Evolutionary conservation across 1,284 basidiomycete genomes (phyloP).

Genomic region (Tilletia caries): DNA sequence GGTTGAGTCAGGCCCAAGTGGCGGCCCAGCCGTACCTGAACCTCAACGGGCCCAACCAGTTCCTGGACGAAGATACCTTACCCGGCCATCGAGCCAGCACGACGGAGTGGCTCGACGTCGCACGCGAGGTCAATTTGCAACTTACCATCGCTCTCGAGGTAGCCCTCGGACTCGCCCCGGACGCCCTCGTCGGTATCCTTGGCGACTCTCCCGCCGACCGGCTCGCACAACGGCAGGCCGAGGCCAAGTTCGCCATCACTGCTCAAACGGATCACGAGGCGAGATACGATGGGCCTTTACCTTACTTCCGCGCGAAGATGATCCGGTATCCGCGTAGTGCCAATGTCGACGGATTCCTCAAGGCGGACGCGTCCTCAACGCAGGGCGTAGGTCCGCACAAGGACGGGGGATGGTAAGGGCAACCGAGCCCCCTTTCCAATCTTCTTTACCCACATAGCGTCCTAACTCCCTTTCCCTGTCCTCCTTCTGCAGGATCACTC

Average conservation of each 20-base stretch:
- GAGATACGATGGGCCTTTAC: constrained; percentile 19
- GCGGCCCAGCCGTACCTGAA: constrained; percentile 28
- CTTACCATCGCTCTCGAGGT: constrained; percentile 38
- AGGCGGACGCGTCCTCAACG: constrained; percentile 22
- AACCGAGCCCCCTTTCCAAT: not conserved
- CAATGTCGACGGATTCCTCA: constrained; percentile 28
- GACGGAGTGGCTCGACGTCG: constrained; percentile 29
- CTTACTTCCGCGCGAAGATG: constrained; percentile 41
- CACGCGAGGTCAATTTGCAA: constrained; percentile 22
- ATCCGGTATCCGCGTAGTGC: constrained; percentile 37
- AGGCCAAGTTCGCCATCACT: not conserved
- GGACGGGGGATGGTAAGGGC: constrained; percentile 37
- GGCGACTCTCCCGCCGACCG: constrained; percentile 1
- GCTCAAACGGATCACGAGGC: not conserved
- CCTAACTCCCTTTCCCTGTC: not conserved
- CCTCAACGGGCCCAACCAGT: constrained; percentile 43
- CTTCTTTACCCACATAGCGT: not conserved
- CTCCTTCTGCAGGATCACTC: constrained; percentile 26
- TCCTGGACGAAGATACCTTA: constrained; percentile 23
- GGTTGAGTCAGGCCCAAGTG: not conserved
- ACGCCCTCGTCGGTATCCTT: constrained; percentile 27
- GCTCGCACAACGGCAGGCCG: constrained; percentile 13
- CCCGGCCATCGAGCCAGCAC: constrained; percentile 20
- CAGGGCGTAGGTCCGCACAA: constrained; percentile 47
- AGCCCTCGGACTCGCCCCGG: constrained; percentile 26